A percentile compares a stretch with the other conserved stretches of the same genome.
Evolutionary conservation across 108 stramenopile species (phyloP).

Genomic region (Nitzschia sp.): DNA sequence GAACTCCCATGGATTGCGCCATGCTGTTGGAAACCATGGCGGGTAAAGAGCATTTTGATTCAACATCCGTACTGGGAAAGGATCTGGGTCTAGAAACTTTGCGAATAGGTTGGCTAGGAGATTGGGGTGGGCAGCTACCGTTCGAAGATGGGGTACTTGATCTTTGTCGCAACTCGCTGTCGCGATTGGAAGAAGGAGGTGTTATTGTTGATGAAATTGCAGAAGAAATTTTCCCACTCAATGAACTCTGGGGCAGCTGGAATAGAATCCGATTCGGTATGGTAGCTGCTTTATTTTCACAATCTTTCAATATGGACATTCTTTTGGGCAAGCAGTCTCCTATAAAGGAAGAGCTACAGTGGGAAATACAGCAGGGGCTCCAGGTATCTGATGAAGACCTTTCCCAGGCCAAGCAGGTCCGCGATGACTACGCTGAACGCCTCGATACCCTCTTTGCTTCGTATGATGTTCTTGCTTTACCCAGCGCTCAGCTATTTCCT

Average conservation of each 20-base stretch:
- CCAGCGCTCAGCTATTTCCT: constrained; percentile 50
- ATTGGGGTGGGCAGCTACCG: constrained; percentile 48
- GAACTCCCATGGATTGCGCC: constrained; percentile 49
- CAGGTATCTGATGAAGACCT: constrained; percentile 19
- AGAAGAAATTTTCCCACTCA: constrained; percentile 18
- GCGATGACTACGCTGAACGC: constrained; percentile 10
- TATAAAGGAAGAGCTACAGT: constrained; percentile 39
- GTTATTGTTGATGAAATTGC: constrained; percentile 8
- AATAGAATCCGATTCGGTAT: constrained; percentile 37
- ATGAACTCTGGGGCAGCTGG: constrained; percentile 49
- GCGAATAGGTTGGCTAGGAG: constrained; percentile 55
- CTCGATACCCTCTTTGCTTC: not conserved
- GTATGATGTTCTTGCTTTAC: constrained; percentile 50
- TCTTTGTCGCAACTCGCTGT: constrained; percentile 33
- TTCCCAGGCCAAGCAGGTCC: constrained; percentile 13
- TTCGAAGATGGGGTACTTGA: constrained; percentile 46
- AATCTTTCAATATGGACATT: constrained; percentile 14
- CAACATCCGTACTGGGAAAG: constrained; percentile 21
- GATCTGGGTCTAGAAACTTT: not conserved
- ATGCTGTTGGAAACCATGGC: constrained; percentile 51
- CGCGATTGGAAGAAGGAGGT: constrained; percentile 7
- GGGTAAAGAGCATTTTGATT: constrained; percentile 34
- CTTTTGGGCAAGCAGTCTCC: constrained; percentile 9
- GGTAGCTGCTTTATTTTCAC: constrained; percentile 5
- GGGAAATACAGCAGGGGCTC: constrained; percentile 46